phyloP scores from a whole-genome alignment of 805 yeast species.

The Cyberlindnera veronae region DNA sequence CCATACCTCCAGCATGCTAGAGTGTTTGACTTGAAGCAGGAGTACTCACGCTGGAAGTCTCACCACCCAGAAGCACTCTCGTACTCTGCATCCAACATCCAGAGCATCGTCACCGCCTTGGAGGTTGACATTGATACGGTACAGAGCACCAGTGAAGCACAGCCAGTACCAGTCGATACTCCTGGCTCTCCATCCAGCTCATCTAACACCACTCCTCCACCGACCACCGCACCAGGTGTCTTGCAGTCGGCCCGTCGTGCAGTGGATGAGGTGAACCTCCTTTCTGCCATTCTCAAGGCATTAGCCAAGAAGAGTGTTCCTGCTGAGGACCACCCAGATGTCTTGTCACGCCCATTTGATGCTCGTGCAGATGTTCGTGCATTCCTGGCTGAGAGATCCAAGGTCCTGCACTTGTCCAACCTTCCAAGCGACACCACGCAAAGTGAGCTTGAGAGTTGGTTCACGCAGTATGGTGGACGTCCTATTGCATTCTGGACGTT shows the following conservation, averaged over 20 bases:
- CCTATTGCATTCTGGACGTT: constrained; percentile 90
- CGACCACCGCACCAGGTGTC: background rate
- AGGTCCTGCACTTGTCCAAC: constrained; percentile 75
- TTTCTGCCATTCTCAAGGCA: constrained; percentile 42
- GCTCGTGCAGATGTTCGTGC: constrained; percentile 65
- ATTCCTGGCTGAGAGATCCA: constrained; percentile 68
- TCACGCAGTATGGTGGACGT: constrained; percentile 78
- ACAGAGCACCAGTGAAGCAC: too few relatives aligned
- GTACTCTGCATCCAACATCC: constrained; percentile 28
- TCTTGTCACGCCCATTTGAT: constrained; percentile 73
- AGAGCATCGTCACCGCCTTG: constrained; percentile 28
- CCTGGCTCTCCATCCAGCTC: constrained; percentile 1
- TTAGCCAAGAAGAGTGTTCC: constrained; percentile 47
- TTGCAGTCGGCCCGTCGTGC: constrained; percentile 37
- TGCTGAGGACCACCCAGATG: constrained; percentile 45
- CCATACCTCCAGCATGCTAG: constrained; percentile 71
- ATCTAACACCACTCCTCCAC: constrained; percentile 1
- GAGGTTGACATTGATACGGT: constrained; percentile 24
- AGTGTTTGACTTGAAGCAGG: constrained; percentile 71
- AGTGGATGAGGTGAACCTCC: constrained; percentile 42
- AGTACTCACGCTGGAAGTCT: constrained; percentile 68
- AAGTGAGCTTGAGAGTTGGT: constrained; percentile 88
- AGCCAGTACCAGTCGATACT: background rate
- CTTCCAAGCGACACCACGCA: constrained; percentile 86
- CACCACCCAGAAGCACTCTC: constrained; percentile 50